Evolutionary conservation across 2,329 filamentous ascomycete genomes (phyloP).

Genomic region (Colletotrichum musae): DNA sequence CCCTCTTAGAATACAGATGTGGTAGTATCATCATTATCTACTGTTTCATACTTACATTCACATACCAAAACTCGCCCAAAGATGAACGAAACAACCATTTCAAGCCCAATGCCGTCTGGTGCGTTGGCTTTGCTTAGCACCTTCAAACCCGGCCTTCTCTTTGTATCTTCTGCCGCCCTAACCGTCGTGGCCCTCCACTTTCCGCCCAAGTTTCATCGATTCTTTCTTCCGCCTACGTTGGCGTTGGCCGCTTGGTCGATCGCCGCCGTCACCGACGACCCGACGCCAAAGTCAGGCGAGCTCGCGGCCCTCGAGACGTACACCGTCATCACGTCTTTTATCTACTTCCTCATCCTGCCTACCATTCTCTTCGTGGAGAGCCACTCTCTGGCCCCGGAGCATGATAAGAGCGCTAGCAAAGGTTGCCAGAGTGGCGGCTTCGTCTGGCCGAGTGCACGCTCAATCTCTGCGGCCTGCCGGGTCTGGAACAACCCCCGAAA

Average conservation of each 20-base stretch:
- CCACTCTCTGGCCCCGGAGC: background rate
- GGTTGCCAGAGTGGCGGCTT: background rate
- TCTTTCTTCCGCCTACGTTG: slow-evolving; percentile 6
- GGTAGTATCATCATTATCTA: no score
- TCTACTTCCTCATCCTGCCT: slow-evolving; percentile 8
- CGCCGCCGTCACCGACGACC: background rate
- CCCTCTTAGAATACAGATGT: no score
- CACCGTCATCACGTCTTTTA: background rate
- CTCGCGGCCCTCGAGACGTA: background rate
- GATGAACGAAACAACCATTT: no score
- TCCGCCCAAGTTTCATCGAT: background rate
- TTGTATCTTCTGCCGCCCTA: background rate
- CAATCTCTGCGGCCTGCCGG: slow-evolving; percentile 10
- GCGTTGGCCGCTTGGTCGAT: background rate
- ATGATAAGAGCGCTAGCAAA: background rate
- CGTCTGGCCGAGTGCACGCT: slow-evolving; percentile 10
- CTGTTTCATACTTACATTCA: no score
- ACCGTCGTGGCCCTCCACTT: slow-evolving; percentile 6
- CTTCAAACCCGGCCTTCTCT: background rate
- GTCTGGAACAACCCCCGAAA: slow-evolving; percentile 18
- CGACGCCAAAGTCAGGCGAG: background rate
- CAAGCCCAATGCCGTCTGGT: no score
- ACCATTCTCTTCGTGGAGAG: slow-evolving; percentile 2
- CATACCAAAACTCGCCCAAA: no score
- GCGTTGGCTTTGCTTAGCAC: background rate